phyloP scores from a whole-genome alignment of 1,284 basidiomycete genomes.

The Cryptococcus sp. region DNA sequence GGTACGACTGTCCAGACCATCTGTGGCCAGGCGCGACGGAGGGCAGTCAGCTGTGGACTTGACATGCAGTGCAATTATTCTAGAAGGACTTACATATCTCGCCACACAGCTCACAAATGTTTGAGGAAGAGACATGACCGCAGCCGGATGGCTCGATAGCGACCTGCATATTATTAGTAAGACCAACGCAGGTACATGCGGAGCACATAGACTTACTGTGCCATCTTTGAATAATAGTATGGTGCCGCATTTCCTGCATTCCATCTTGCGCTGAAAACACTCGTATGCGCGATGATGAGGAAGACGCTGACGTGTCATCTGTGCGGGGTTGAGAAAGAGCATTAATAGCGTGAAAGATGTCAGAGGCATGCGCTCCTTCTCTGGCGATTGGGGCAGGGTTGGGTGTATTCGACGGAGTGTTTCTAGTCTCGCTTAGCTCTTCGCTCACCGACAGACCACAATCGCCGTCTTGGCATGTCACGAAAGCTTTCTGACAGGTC shows the following conservation, averaged over 20 bases:
- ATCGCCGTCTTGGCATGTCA: constrained; percentile 57
- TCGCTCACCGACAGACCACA: constrained; percentile 55
- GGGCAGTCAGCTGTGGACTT: neutral
- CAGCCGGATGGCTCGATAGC: constrained; percentile 5
- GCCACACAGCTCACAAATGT: constrained; percentile 21
- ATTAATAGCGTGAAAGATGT: too few species aligned
- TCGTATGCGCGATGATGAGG: constrained; percentile 46
- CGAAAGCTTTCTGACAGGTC: constrained; percentile 64
- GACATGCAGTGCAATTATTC: neutral
- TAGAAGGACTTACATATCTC: constrained; percentile 16
- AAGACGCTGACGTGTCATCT: constrained; percentile 41
- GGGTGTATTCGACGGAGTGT: neutral
- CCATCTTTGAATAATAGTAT: constrained; percentile 33
- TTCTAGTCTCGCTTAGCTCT: too few species aligned
- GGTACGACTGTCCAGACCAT: constrained; percentile 13
- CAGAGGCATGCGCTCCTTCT: too few species aligned
- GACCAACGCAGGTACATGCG: neutral
- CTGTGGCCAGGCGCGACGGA: constrained; percentile 6
- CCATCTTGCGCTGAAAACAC: constrained; percentile 46
- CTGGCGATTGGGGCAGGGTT: neutral
- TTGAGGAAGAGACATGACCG: neutral
- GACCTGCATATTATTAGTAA: neutral
- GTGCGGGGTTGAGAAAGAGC: neutral
- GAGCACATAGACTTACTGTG: constrained; percentile 18
- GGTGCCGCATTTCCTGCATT: constrained; percentile 34